Percentiles rank a stretch among this genome's conserved stretches.
Conservation (phyloP, 2,329 filamentous ascomycete species). For the Alternaria triticimaculans region DNA sequence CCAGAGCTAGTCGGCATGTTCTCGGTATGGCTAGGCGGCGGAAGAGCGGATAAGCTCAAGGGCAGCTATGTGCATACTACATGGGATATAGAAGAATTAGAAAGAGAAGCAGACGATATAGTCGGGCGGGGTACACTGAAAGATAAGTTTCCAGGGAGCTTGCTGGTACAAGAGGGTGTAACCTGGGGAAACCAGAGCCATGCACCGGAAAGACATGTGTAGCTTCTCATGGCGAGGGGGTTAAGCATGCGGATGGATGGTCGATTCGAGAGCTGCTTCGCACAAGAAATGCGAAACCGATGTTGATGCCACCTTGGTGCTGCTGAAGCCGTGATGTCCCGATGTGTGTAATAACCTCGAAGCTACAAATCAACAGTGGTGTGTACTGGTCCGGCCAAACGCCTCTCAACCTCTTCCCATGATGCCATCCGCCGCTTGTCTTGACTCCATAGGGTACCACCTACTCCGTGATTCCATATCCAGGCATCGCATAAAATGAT, state of each 20-base stretch:
- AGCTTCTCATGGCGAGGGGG: neutral
- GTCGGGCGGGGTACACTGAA: neutral
- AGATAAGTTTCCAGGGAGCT: neutral
- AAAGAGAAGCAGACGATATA: neutral
- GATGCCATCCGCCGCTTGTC: conserved; percentile 31
- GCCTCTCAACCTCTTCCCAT: conserved; percentile 24
- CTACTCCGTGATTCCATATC: conserved; percentile 34
- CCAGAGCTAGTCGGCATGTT: neutral
- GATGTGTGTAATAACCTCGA: neutral
- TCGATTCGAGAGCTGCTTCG: too few species aligned
- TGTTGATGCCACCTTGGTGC: neutral
- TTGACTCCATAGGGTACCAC: conserved; percentile 29
- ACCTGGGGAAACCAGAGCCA: too few species aligned
- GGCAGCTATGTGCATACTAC: neutral
- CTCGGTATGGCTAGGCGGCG: neutral
- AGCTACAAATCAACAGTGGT: neutral
- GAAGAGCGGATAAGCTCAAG: neutral
- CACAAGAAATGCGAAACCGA: neutral
- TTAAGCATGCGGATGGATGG: neutral
- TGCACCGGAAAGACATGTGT: neutral
- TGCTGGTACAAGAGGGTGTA: neutral
- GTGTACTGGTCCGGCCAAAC: conserved; percentile 19
- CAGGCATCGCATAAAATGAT: conserved; percentile 30
- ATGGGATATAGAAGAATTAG: neutral
- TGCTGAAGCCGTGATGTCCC: neutral